Evolutionary conservation across 2,329 filamentous ascomycete genomes (phyloP).

Genomic region (Ascochyta clinopodiicola): DNA sequence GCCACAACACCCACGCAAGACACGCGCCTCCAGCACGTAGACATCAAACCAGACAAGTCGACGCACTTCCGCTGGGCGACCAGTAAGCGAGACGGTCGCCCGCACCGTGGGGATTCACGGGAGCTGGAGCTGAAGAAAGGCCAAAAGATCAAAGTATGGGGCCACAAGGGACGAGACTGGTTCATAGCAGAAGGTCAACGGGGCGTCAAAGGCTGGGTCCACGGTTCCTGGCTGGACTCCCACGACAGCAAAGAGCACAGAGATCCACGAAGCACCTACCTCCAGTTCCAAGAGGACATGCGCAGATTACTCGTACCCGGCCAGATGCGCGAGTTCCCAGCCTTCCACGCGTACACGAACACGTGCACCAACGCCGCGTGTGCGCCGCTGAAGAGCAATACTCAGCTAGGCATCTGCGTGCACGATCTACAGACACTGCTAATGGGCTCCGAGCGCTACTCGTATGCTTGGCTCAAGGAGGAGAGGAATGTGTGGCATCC

Average conservation of each 20-base stretch:
- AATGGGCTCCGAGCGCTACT: conserved; percentile 32
- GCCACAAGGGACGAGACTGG: conserved; percentile 35
- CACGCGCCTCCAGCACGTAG: conserved; percentile 1
- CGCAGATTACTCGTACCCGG: conserved; percentile 24
- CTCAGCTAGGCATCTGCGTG: conserved; percentile 32
- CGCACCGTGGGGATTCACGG: conserved; percentile 31
- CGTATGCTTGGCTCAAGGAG: conserved; percentile 34
- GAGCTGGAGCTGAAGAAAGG: conserved; percentile 34
- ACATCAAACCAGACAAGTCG: conserved; percentile 2
- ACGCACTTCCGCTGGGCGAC: conserved; percentile 25
- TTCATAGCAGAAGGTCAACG: conserved; percentile 21
- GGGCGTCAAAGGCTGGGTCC: conserved; percentile 31
- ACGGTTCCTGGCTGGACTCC: conserved; percentile 36
- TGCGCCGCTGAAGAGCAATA: conserved; percentile 24
- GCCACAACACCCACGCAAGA: conserved; percentile 5
- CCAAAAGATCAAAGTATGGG: conserved; percentile 32
- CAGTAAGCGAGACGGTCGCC: conserved; percentile 29
- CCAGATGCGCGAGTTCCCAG: conserved; percentile 27
- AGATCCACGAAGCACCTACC: conserved; percentile 26
- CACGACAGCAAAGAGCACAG: conserved; percentile 13
- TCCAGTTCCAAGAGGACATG: conserved; percentile 25
- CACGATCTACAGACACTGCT: conserved; percentile 39
- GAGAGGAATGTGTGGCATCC: conserved; percentile 43
- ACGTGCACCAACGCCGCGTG: conserved; percentile 30
- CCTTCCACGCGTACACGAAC: conserved; percentile 27